Evolutionary conservation across 768 basidiomycete genomes (phyloP), one percentile per base, ranked within the genome.

Genomic region (Naganishia onofrii): DNA sequence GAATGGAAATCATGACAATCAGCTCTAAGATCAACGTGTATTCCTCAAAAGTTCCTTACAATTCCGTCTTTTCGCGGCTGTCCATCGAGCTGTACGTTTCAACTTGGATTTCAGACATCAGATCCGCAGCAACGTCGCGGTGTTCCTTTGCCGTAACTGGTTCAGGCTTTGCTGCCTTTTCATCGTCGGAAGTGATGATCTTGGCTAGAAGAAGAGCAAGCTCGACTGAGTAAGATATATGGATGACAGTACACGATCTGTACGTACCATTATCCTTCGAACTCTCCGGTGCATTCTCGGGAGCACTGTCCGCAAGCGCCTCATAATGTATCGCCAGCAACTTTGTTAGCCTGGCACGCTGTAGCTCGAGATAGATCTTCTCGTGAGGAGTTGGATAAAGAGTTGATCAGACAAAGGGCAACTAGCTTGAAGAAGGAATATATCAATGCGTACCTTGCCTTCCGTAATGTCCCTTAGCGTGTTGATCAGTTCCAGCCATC

Each of bases 21-120:
- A 64, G 42, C 21, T 17, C 23, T 54, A 1, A 42, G 32, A 34
- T 60, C 32, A 48, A 5, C 15, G 4, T 42, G 7, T 8, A 23
- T 26, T 8, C 10, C 53, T 42, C 23, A 9, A 34, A 17, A 3
- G 28, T 42, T 21, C 74, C 79, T 75, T 69, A 80, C 80, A 99
- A 97, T 79, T 98, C 93, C 4, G 93, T 96, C 85, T 99, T 99
- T 82, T 99, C 96, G 77, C 90, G 84, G 70, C 93, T 88, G 73
- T 97, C 92, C 96, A 99, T 98, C 7, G 92, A 93, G 17, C 94
- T 97, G 80, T 97, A 99, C 1, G 96, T 98, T 82, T 99, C 96
- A 46, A 70, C 69, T 83, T 97, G 94, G 2, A 99, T 87, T 70
- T 99, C 96, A 28, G 89, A 89, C 71, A 98, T 85, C 32, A 98